A percentile compares a stretch with the other conserved stretches of the same genome.
phyloP scores from a whole-genome alignment of 345 rosid species.

The Citrus hindsii region DNA sequence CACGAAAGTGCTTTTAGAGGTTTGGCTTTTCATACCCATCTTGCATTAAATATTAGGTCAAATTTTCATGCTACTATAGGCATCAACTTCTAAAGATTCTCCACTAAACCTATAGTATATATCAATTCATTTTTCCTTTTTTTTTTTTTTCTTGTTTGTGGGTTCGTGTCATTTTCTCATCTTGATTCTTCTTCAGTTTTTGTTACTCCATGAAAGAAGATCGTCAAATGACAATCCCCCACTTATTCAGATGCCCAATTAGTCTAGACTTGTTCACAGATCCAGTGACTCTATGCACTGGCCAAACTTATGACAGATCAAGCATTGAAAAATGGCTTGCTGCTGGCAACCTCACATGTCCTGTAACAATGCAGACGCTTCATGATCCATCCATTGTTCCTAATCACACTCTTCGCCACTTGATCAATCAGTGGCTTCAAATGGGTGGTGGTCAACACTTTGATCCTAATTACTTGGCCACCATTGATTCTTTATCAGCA shows the following conservation, averaged over 20 bases:
- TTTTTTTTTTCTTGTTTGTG: too few species aligned
- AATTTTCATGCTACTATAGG: neutral
- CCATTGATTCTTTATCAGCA: slow-evolving; percentile 22
- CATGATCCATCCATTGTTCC: slow-evolving; percentile 56
- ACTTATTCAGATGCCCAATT: slow-evolving; percentile 64
- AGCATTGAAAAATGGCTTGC: slow-evolving; percentile 66
- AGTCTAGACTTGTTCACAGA: slow-evolving; percentile 62
- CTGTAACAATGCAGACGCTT: slow-evolving; percentile 74
- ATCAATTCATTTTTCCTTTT: neutral
- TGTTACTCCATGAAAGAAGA: slow-evolving; percentile 22
- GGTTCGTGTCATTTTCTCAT: neutral
- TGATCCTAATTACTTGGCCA: slow-evolving; percentile 17
- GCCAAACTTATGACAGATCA: slow-evolving; percentile 69
- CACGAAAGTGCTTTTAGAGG: neutral
- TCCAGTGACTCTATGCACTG: slow-evolving; percentile 69
- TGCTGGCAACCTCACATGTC: slow-evolving; percentile 61
- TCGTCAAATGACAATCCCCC: slow-evolving; percentile 35
- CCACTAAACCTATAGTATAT: neutral
- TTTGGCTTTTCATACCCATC: neutral
- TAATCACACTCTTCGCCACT: slow-evolving; percentile 58
- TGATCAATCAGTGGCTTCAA: slow-evolving; percentile 46
- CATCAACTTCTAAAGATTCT: neutral
- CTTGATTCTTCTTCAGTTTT: neutral
- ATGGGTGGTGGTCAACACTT: slow-evolving; percentile 19
- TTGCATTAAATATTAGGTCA: neutral